Evolutionary conservation across 768 basidiomycete species (phyloP), one percentile per base, ranked within the genome.

Genomic region (Rubroboletus pulcherrimus): DNA sequence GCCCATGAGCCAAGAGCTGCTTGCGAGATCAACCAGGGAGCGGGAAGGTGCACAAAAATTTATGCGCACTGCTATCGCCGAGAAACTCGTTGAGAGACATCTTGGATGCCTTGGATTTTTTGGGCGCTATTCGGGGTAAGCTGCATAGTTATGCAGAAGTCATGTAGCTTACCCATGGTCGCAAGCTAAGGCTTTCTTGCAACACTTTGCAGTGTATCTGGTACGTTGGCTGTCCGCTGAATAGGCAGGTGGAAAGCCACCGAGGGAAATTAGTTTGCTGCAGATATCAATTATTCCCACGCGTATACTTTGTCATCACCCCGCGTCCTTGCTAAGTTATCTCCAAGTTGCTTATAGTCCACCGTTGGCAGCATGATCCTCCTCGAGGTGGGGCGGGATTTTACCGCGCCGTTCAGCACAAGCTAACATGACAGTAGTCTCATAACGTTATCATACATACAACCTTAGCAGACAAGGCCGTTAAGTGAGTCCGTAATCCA

Each of bases 1-100:
- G 97, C 97, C 97, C 97, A 99, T 68, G 92, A 95, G 66, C 93
- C 96, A 50, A 91, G 75, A 51, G 85, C 92, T 93, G 56, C 14
- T 54, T 14, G 48, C 49, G 50, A 53, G 48, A 58, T 61, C 47
- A 66, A 51, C 58, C 45, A 57, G 26, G 40, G 57, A 61, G 43
- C 24, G 43, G 40, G 10, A 42, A 45, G 31, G 31, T 49, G 31
- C 52, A 56, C 52, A 51, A 66, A 64, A 64, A 39, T 55, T 52
- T 54, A 49, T 60, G 56, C 92, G 70, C 63, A 96, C 96, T 70
- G 63, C 71, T 80, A 73, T 97, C 93, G 43, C 85, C 91, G 59
- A 98, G 82, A 77, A 98, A 98, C 76, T 89, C 92, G 73, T 87
- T 89, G 57, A 98, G 77, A 55, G 92, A 85, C 73, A 98, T 91